These are phyloP conservation scores for Hemisphaericaspora xylofermentans DNA, from an alignment of 1,139 yeast genomes.

Conservation along the genomic window DNA sequence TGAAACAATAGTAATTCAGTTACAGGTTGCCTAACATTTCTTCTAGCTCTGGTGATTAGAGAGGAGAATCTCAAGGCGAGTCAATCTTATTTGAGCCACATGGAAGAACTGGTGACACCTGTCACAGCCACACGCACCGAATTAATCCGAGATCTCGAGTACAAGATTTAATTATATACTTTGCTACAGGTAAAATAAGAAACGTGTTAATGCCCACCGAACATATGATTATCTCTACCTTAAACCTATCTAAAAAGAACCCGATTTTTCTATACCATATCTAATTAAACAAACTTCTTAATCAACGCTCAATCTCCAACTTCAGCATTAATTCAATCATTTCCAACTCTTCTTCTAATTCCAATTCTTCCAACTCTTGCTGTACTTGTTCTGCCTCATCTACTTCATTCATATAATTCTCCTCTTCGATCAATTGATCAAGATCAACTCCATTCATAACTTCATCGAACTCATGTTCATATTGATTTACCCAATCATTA, in stretches of 20 bases:
- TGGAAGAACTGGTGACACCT: too few species aligned
- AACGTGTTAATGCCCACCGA: too few species aligned
- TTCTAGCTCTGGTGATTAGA: too few species aligned
- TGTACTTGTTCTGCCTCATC: conserved; percentile 4
- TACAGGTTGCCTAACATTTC: too few species aligned
- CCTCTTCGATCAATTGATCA: conserved; percentile 33
- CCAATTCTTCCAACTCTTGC: conserved; percentile 7
- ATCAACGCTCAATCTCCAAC: conserved; percentile 6
- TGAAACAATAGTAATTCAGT: too few species aligned
- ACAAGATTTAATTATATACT: too few species aligned
- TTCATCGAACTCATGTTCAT: conserved; percentile 19
- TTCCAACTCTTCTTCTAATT: conserved; percentile 12
- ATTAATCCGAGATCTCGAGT: too few species aligned
- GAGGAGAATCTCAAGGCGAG: too few species aligned
- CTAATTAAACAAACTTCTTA: neutral
- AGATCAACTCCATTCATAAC: conserved; percentile 23
- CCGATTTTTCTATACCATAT: neutral
- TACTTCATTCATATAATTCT: conserved; percentile 16
- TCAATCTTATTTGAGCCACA: too few species aligned
- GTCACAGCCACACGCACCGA: too few species aligned
- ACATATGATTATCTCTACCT: too few species aligned
- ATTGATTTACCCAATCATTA: conserved; percentile 18
- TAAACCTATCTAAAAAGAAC: neutral
- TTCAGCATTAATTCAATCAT: conserved; percentile 11
- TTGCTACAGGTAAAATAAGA: too few species aligned